These are phyloP conservation scores for Eremochloa ophiuroides DNA, from an alignment of 176 grass and related monocot species.

Conservation along the genomic window DNA sequence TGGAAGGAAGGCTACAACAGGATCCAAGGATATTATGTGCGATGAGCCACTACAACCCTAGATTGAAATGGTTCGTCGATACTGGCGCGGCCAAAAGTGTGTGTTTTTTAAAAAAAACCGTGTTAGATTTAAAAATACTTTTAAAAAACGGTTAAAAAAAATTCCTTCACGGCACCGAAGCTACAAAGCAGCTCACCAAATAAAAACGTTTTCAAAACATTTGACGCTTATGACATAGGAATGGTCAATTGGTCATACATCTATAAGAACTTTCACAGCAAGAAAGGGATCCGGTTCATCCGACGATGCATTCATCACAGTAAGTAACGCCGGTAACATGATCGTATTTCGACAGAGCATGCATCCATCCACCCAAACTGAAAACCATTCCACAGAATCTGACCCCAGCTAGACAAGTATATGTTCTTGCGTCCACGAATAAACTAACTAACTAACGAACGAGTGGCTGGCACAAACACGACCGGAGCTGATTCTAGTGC, in stretches of 20 bases:
- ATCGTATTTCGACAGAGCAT: background rate
- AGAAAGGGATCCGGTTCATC: background rate
- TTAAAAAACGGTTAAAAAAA: too few relatives aligned
- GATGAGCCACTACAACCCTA: too few relatives aligned
- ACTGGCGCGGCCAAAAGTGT: too few relatives aligned
- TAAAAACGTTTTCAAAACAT: background rate
- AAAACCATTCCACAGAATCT: background rate
- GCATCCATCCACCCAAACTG: background rate
- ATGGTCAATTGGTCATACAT: too few relatives aligned
- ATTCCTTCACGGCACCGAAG: background rate
- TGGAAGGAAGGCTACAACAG: too few relatives aligned
- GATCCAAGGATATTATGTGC: too few relatives aligned
- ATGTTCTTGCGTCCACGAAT: background rate
- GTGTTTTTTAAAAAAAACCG: too few relatives aligned
- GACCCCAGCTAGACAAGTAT: background rate
- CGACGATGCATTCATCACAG: background rate
- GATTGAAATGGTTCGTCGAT: too few relatives aligned
- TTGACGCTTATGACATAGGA: background rate
- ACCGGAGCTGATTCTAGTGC: background rate
- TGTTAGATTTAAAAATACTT: too few relatives aligned
- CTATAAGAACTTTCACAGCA: background rate
- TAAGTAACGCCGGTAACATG: background rate
- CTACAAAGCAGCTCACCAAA: background rate
- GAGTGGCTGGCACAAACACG: background rate
- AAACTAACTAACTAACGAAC: background rate